Base-by-base conservation (phyloP, 179 eudicot species). In the Amaranthus tricolor region DNA sequence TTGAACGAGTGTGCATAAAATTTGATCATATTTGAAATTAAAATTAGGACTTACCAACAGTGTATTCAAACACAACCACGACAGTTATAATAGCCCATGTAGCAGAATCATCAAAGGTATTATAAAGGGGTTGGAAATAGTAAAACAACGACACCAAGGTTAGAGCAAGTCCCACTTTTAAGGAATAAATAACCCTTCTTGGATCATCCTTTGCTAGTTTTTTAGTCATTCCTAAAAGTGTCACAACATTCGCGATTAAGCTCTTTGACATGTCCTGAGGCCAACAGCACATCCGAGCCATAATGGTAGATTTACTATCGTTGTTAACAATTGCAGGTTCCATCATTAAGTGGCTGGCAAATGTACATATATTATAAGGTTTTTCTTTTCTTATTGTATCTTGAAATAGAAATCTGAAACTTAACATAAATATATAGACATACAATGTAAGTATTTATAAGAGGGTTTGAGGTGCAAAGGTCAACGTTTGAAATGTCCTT, bases 51-150 rank as follows among this genome's bases (percentile, higher is more conserved):
- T 67, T 82, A 86, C 88, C 87, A 2, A 89, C 90, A 2, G 87
- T 80, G 17, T 76, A 88, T 66, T 88, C 89, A 68, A 85, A 86
- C 40, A 88, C 84, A 43, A 88, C 89, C 8, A 86, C 87, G n/a
- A 88, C 92, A 14, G 92, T 88, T 61, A 88, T 76, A 51, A 88
- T 82, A 49, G 89, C 92, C 89, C 89, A 86, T 81, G 82, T 74
- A 49, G 86, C 87, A 31, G 87, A 79, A 13, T 76, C 83, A 11
- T 89, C 89, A 24, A 88, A 88, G 60, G 83, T 82, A 51, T 86
- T 73, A 19, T 86, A 88, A 14, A 86, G 80, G 1, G 85, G 83
- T 58, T 86, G 81, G 19, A 88, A 78, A 78, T 88, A 88, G 70
- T 88, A 88, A 75, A 86, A 82, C 77, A 86, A 59, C 7, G 92